Evolutionary conservation across 805 yeast species (phyloP).

Genomic region (Candida xiaguanensis): DNA sequence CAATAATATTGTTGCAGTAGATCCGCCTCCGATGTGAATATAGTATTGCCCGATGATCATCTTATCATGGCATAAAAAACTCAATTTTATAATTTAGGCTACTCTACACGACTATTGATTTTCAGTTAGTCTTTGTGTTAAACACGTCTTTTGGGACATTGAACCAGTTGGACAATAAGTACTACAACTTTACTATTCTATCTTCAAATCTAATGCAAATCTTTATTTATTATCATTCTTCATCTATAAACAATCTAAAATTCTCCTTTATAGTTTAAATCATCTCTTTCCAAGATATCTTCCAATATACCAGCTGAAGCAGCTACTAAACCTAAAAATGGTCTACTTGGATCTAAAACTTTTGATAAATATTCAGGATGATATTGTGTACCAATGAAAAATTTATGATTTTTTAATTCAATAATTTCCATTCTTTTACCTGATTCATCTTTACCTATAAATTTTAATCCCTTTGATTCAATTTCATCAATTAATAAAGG

Average conservation of each 20-base stretch:
- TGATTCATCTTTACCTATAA: constrained; percentile 91
- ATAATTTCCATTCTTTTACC: constrained; percentile 91
- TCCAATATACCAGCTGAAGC: constrained; percentile 86
- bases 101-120: not conserved
- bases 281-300: constrained; percentile 48
- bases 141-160: too few relatives aligned
- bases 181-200: too few relatives aligned
- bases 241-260: constrained; percentile 20
- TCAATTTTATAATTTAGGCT: not conserved
- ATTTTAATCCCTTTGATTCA: constrained; percentile 76
- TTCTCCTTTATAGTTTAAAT: constrained; percentile 42
- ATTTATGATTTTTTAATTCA: constrained; percentile 84
- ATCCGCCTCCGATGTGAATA: not conserved
- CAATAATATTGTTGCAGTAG: not conserved
- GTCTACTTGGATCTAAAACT: constrained; percentile 94
- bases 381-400: constrained; percentile 92
- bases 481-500: constrained; percentile 71
- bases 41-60: not conserved
- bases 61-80: not conserved
- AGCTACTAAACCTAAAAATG: constrained; percentile 93
- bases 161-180: too few relatives aligned
- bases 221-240: not conserved
- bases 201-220: too few relatives aligned
- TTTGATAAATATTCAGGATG: constrained; percentile 98
- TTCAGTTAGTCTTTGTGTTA: too few relatives aligned